These are phyloP conservation scores for Adiantum capillusveneris DNA, from an alignment of 75 land plant genomes.

Conservation along the genomic window DNA sequence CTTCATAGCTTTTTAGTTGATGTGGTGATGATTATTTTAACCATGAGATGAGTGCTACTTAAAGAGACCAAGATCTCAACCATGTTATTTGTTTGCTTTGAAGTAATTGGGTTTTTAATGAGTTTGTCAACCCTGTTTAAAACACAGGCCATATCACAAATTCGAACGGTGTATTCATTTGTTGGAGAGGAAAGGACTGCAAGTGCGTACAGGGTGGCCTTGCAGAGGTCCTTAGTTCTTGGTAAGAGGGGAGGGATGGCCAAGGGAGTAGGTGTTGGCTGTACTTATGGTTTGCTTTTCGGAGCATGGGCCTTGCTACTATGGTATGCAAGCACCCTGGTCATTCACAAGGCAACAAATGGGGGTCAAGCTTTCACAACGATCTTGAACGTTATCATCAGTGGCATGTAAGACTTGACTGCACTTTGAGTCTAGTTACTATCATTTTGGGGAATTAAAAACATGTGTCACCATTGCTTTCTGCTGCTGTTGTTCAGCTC, in stretches of 20 bases:
- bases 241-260: constrained; percentile 49
- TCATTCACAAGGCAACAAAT: constrained; percentile 42
- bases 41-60: no score
- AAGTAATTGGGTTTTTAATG: no score
- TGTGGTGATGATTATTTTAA: no score
- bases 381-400: constrained; percentile 50
- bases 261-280: constrained; percentile 62
- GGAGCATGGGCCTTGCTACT: constrained; percentile 64
- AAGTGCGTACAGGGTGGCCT: constrained; percentile 30
- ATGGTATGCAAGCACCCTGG: constrained; percentile 64
- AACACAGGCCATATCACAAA: constrained; percentile 36
- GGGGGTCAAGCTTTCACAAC: constrained; percentile 82
- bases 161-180: constrained; percentile 49
- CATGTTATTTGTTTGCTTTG: no score
- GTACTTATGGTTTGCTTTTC: constrained; percentile 39
- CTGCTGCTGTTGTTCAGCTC: constrained; percentile 30
- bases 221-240: constrained; percentile 32
- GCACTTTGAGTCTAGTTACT: neutral
- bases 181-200: constrained; percentile 38
- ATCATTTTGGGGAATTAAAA: constrained; percentile 16
- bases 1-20: no score
- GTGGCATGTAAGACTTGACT: constrained; percentile 54
- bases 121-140: no score
- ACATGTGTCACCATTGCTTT: constrained; percentile 6
- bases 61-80: no score